phyloP scores from a whole-genome alignment of 2,329 filamentous ascomycete species.

The Nothophaeocryptopus gaeumannii region DNA sequence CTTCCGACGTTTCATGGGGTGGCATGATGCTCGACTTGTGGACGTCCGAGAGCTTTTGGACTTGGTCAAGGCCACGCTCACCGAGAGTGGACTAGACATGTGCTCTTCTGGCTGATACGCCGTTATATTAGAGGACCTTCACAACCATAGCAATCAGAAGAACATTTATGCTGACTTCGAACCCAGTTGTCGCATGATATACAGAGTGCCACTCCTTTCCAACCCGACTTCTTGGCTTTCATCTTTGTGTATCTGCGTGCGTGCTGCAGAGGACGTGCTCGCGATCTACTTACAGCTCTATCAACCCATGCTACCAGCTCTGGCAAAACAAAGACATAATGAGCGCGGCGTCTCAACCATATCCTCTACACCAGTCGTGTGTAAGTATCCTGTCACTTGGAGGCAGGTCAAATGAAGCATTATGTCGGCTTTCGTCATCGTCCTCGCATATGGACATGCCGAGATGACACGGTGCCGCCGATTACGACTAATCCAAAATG shows the following conservation, averaged over 20 bases:
- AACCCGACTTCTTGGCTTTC: slow-evolving; percentile 2
- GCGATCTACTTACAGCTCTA: slow-evolving; percentile 8
- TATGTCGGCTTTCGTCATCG: slow-evolving; percentile 2
- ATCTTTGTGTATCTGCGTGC: slow-evolving; percentile 9
- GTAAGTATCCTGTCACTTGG: slow-evolving; percentile 1
- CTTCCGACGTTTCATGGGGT: slow-evolving; percentile 1
- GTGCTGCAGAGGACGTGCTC: slow-evolving; percentile 4
- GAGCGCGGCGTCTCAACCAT: not conserved
- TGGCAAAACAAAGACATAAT: not conserved
- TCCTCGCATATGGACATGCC: slow-evolving; percentile 2
- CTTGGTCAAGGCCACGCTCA: not conserved
- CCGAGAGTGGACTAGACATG: not conserved
- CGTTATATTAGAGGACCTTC: not conserved
- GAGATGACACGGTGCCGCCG: slow-evolving; percentile 37
- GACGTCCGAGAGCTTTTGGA: not conserved
- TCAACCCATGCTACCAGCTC: not conserved
- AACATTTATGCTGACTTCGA: not conserved
- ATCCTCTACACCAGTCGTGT: not conserved
- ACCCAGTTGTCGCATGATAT: slow-evolving; percentile 4
- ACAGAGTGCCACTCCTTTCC: not conserved
- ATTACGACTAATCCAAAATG: slow-evolving; percentile 46
- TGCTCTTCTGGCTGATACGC: not conserved
- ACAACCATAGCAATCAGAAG: not conserved
- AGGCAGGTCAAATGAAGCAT: slow-evolving; percentile 5
- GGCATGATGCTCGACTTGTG: slow-evolving; percentile 2